Conservation (phyloP, 176 grass and related monocot species). For the Olyra latifolia region DNA sequence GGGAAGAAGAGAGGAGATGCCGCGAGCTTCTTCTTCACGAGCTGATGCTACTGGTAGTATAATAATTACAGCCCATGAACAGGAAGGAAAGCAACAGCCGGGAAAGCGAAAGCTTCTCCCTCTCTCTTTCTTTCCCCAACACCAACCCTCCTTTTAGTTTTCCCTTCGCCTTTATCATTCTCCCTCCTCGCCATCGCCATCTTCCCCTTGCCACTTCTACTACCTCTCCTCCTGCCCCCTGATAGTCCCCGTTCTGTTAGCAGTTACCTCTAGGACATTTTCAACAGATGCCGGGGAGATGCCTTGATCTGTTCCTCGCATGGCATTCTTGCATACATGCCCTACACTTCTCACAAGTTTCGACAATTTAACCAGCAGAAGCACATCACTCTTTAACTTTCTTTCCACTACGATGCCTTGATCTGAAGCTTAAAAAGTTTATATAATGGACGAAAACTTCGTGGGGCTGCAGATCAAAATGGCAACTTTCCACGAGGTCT, state of each 20-base stretch:
- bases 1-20: background rate
- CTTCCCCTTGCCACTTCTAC: conserved; percentile 10
- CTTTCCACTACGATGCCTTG: no score
- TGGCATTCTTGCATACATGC: background rate
- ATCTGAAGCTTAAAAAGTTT: background rate
- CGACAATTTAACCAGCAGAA: conserved; percentile 20
- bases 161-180: conserved; percentile 4
- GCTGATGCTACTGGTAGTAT: conserved; percentile 15
- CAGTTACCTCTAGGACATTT: background rate
- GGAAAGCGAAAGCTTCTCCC: conserved; percentile 55
- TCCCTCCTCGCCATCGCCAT: background rate
- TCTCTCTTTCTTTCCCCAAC: conserved; percentile 16
- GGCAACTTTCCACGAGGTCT: background rate
- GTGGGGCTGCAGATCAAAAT: background rate
- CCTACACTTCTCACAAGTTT: background rate
- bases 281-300: conserved; percentile 5
- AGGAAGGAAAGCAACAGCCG: conserved; percentile 51
- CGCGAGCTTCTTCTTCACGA: conserved; percentile 17
- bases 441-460: background rate
- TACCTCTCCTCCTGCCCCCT: background rate
- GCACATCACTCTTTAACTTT: background rate
- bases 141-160: conserved; percentile 27
- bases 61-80: conserved; percentile 44
- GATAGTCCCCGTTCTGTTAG: background rate
- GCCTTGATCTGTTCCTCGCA: background rate